Evolutionary conservation across 2,329 filamentous ascomycete genomes (phyloP).

Genomic region (Geosmithia putterillii): DNA sequence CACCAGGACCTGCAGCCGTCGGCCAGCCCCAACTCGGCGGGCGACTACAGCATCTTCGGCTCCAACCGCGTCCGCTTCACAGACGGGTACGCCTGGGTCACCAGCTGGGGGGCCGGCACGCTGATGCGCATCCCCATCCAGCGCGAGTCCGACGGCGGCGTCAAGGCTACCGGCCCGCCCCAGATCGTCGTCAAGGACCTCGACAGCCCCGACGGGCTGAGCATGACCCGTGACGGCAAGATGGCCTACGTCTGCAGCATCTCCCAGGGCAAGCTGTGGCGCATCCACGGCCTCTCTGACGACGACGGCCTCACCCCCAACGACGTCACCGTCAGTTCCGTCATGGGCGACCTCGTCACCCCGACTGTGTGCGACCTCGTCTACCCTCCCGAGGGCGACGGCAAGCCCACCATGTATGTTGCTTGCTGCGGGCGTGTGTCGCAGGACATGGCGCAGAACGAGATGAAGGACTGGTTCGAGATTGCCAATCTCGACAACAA

Average conservation of each 20-base stretch:
- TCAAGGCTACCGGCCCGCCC: not conserved
- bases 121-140: constrained; percentile 4
- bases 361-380: constrained; percentile 4
- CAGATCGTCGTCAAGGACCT: constrained; percentile 1
- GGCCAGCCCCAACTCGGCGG: not conserved
- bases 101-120: constrained; percentile 3
- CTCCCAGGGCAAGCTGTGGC: constrained; percentile 2
- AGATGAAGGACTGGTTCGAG: not conserved
- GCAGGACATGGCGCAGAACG: not conserved
- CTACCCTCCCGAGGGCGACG: not conserved
- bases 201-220: constrained; percentile 2
- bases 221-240: constrained; percentile 2
- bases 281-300: constrained; percentile 1
- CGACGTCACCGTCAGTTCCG: not conserved
- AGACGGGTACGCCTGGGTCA: constrained; percentile 2
- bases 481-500: constrained; percentile 1
- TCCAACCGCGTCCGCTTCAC: constrained; percentile 5
- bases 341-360: constrained; percentile 2
- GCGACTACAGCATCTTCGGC: constrained; percentile 4
- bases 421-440: constrained; percentile 3
- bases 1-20: constrained; percentile 1
- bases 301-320: not conserved
- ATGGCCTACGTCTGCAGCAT: constrained; percentile 3
- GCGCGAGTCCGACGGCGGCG: not conserved
- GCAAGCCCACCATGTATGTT: constrained; percentile 4